A percentile compares a stretch with the other conserved stretches of the same genome.
These are phyloP conservation scores for Excoecaria cochinchinensis DNA, from an alignment of 345 rosid species.

Conservation along the genomic window DNA sequence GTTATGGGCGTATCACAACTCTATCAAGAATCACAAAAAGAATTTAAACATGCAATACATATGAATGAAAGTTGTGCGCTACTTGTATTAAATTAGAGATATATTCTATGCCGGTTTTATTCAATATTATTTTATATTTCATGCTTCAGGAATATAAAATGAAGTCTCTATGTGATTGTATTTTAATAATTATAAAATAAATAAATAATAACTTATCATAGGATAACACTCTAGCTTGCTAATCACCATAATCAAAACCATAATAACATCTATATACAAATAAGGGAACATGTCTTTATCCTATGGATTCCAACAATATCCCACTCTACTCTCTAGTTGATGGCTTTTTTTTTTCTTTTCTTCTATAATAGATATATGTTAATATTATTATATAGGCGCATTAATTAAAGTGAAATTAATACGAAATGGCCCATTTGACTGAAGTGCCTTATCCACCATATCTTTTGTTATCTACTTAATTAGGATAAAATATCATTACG, in stretches of 20 bases:
- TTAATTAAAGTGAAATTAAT: conserved; percentile 22
- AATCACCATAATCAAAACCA: too few species aligned
- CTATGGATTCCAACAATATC: conserved; percentile 36
- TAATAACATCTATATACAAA: too few species aligned
- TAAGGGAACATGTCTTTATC: conserved; percentile 13
- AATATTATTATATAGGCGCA: not conserved
- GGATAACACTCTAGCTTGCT: too few species aligned
- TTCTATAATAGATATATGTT: not conserved
- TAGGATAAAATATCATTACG: not conserved
- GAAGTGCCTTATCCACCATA: conserved; percentile 29
- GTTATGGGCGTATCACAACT: too few species aligned
- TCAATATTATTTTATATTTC: not conserved
- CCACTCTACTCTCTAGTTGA: not conserved
- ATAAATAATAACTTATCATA: too few species aligned
- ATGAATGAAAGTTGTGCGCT: too few species aligned
- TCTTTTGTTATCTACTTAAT: not conserved
- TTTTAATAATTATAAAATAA: too few species aligned
- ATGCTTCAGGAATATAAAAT: conserved; percentile 29
- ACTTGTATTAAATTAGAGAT: too few species aligned
- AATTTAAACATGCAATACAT: too few species aligned
- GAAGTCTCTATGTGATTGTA: too few species aligned
- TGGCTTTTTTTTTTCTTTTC: not conserved
- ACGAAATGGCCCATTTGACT: conserved; percentile 11
- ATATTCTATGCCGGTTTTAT: not conserved
- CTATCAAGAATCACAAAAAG: too few species aligned